Evolutionary conservation across 2,329 filamentous ascomycete genomes (phyloP).

Genomic region (Penicillium sp.): DNA sequence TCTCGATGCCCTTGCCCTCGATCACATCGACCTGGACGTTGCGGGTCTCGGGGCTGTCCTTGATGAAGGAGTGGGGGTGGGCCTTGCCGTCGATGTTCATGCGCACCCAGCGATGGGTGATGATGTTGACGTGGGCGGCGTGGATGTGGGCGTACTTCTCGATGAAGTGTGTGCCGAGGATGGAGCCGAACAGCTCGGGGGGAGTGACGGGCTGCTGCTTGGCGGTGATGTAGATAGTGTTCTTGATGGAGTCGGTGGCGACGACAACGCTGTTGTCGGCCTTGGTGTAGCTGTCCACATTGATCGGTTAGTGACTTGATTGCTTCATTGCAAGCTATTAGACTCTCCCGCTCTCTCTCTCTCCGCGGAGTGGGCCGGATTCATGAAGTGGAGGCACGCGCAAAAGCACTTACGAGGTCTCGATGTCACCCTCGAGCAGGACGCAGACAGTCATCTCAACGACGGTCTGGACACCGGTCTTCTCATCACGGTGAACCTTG

Average conservation of each 20-base stretch:
- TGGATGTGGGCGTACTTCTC: slow-evolving; percentile 86
- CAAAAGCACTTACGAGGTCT: slow-evolving; percentile 65
- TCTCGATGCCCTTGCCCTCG: slow-evolving; percentile 69
- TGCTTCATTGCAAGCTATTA: background rate
- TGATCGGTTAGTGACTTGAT: background rate
- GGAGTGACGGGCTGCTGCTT: slow-evolving; percentile 91
- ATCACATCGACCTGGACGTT: slow-evolving; percentile 74
- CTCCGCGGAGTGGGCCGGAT: background rate
- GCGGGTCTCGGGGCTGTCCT: slow-evolving; percentile 86
- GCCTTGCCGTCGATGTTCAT: slow-evolving; percentile 84
- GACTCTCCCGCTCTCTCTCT: too few species aligned
- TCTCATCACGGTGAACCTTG: slow-evolving; percentile 83
- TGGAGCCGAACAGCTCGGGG: slow-evolving; percentile 86
- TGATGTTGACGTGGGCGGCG: slow-evolving; percentile 76
- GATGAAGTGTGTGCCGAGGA: slow-evolving; percentile 86
- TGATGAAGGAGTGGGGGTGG: slow-evolving; percentile 92
- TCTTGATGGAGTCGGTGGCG: slow-evolving; percentile 97
- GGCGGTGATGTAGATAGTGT: slow-evolving; percentile 92
- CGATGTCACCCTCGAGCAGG: slow-evolving; percentile 89
- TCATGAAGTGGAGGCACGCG: slow-evolving; percentile 1
- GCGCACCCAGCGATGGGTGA: slow-evolving; percentile 88
- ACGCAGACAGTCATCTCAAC: slow-evolving; percentile 95
- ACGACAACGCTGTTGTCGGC: slow-evolving; percentile 96
- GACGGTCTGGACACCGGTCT: slow-evolving; percentile 78
- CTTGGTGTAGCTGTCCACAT: slow-evolving; percentile 71